Evolutionary conservation across 371 early-diverging fungal species (phyloP).

Genomic region (Mucor saturninus): DNA sequence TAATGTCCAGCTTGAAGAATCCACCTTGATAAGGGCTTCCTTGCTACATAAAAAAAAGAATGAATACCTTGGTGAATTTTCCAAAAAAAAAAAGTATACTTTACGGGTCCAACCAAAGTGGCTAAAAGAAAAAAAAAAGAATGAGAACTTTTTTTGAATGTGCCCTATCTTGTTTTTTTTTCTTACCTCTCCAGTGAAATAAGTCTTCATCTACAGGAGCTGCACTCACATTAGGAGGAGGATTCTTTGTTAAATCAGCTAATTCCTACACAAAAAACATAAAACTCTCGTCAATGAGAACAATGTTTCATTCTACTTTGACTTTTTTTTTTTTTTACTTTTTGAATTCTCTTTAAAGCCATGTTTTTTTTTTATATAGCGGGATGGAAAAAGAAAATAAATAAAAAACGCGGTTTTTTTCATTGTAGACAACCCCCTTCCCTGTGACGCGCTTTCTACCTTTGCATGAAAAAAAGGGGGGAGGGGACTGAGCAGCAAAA

Average conservation of each 20-base stretch:
- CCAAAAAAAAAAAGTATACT: constrained; percentile 2
- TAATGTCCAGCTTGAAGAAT: constrained; percentile 79
- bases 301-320: too few relatives aligned
- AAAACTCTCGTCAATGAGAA: too few relatives aligned
- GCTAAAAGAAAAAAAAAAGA: constrained; percentile 21
- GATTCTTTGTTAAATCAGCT: constrained; percentile 69
- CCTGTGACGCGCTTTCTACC: too few relatives aligned
- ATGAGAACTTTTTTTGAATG: background rate
- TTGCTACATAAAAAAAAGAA: constrained; percentile 23
- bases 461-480: too few relatives aligned
- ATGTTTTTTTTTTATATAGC: constrained; percentile 20
- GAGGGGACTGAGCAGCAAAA: too few relatives aligned
- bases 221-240: constrained; percentile 68
- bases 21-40: constrained; percentile 86
- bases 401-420: background rate
- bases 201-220: constrained; percentile 74
- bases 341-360: constrained; percentile 58
- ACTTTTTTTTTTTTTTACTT: constrained; percentile 21
- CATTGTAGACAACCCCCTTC: too few relatives aligned
- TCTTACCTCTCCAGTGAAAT: constrained; percentile 79
- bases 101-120: constrained; percentile 46
- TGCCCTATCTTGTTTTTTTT: constrained; percentile 13
- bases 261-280: constrained; percentile 78
- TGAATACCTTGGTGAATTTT: background rate
- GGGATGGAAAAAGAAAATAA: background rate